Evolutionary conservation across 2,329 filamentous ascomycete species (phyloP), one percentile per base, ranked within the genome.

Genomic region (Beauveria pseudobassiana): DNA sequence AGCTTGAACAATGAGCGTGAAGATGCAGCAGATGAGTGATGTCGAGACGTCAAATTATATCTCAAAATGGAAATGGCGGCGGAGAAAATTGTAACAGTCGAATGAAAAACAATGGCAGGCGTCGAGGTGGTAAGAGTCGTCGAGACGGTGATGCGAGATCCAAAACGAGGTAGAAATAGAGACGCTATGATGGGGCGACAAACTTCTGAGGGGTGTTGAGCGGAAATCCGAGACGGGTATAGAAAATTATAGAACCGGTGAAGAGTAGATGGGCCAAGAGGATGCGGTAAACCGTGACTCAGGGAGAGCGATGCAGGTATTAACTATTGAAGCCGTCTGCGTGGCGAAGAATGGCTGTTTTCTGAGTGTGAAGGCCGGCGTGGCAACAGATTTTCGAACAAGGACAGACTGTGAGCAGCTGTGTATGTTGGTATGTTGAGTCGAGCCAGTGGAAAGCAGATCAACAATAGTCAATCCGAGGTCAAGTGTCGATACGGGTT

Each of bases 181-280:
- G 50, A 22, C 51, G 50, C 59, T 28, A 14, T 46, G 30, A 52
- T 55, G 50, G n/a, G 54, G 59, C 51, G 43, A 42, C 50, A 22
- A n/a, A 52, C 2, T 52, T 14, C 40, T 22, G 24, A 24, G 24
- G 8, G 30, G n/a, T 34, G 46, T 49, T 42, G 43, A 10, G 30
- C 20, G 14, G 45, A 20, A 24, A 18, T 2, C 5, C 5, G n/a
- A 46, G 49, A 51, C 30, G 45, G 45, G 26, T 59, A 46, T 59
- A 51, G 68, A 64, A 55, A 67, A 66, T 64, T 68, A 72, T 69
- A 72, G 68, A 73, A 69, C 69, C 70, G 69, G 71, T 69, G 70
- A 76, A 59, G n/a, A 52, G 40, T 75, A 54, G 22, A 43, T 40
- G 43, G 45, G 45, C 30, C 42, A 34, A 20, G 42, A 40, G 12